These are phyloP conservation scores for Fusarium xylarioides DNA, from an alignment of 2,329 filamentous ascomycete genomes.

Conservation along the genomic window DNA sequence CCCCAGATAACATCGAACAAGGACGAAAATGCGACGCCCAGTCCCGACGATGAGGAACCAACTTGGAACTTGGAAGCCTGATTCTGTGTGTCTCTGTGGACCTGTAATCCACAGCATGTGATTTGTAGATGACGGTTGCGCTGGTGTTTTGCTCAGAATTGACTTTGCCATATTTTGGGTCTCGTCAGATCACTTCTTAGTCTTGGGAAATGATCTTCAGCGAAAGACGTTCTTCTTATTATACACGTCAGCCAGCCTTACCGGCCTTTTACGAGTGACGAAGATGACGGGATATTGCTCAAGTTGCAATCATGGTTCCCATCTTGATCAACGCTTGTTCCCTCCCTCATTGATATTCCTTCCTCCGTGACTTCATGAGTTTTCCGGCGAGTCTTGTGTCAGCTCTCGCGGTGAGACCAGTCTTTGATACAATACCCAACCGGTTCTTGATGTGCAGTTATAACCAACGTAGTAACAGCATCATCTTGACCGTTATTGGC, in stretches of 20 bases:
- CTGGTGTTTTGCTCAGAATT: not conserved
- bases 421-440: not conserved
- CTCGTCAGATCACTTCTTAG: not conserved
- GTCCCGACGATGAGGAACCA: slow-evolving; percentile 13
- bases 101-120: slow-evolving; percentile 4
- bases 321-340: not conserved
- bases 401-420: not conserved
- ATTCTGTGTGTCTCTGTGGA: not conserved
- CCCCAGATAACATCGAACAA: slow-evolving; percentile 35
- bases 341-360: not conserved
- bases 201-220: not conserved
- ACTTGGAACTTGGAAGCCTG: not conserved
- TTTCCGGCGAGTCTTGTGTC: not conserved
- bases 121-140: not conserved
- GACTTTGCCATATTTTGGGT: not conserved
- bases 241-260: not conserved
- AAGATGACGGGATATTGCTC: not conserved
- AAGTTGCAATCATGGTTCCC: not conserved
- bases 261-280: not conserved
- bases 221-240: not conserved
- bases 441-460: not conserved
- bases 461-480: not conserved
- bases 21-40: slow-evolving; percentile 18
- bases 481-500: not conserved
- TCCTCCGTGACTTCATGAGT: not conserved